These are phyloP conservation scores for Mucor racemosus DNA, from an alignment of 371 early-diverging fungal genomes.

Conservation along the genomic window DNA sequence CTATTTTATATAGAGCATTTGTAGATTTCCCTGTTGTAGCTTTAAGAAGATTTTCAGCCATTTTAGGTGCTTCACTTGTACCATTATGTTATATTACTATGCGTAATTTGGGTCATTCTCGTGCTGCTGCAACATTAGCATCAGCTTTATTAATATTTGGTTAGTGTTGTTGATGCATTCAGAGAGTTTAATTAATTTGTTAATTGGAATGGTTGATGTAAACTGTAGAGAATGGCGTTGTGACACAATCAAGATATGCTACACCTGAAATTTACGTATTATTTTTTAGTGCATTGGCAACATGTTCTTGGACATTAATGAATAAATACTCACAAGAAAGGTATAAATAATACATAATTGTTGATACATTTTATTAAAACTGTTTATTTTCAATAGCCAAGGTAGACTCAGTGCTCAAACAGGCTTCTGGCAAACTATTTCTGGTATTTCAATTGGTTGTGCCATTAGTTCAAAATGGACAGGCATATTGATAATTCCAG, in stretches of 20 bases:
- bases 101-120: constrained; percentile 32
- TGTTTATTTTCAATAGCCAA: not conserved
- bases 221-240: constrained; percentile 33
- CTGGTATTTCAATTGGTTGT: constrained; percentile 55
- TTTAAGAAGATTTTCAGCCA: constrained; percentile 32
- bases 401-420: constrained; percentile 34
- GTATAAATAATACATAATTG: not conserved
- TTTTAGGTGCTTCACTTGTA: constrained; percentile 32
- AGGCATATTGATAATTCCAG: constrained; percentile 22
- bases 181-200: not conserved
- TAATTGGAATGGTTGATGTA: not conserved
- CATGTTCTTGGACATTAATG: constrained; percentile 19
- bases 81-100: constrained; percentile 41
- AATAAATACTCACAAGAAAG: constrained; percentile 24
- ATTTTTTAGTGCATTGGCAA: constrained; percentile 30
- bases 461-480: constrained; percentile 43
- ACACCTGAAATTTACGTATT: constrained; percentile 28
- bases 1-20: constrained; percentile 20
- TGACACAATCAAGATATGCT: constrained; percentile 42
- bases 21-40: constrained; percentile 30
- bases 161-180: constrained; percentile 3
- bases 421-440: constrained; percentile 66
- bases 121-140: constrained; percentile 35
- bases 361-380: not conserved
- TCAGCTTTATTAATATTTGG: constrained; percentile 40